Conservation (phyloP, 768 basidiomycete species). For the Cantharellus cinnabarinus region DNA sequence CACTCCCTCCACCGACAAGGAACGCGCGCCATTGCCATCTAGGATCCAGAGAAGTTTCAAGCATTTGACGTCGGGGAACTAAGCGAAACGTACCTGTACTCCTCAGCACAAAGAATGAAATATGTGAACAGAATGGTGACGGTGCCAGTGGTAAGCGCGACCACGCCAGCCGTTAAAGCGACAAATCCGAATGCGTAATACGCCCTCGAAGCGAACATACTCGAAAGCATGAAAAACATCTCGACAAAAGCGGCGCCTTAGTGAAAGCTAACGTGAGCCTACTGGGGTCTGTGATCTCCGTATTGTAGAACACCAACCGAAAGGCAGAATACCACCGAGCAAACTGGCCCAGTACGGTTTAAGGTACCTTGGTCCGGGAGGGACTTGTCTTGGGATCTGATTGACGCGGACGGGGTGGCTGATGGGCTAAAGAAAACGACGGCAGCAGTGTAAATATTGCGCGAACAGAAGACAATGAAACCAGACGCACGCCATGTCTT, state of each 20-base stretch:
- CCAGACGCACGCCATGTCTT: constrained; percentile 53
- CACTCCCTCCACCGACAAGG: constrained; percentile 76
- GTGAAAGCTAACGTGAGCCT: constrained; percentile 3
- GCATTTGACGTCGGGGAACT: not conserved
- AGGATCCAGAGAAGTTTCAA: not conserved
- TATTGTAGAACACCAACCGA: constrained; percentile 29
- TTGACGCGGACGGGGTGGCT: constrained; percentile 77
- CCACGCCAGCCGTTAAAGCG: constrained; percentile 65
- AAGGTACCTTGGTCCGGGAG: constrained; percentile 68
- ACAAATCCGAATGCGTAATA: constrained; percentile 97
- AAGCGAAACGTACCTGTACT: constrained; percentile 42
- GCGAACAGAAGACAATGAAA: not conserved
- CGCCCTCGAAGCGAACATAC: constrained; percentile 74
- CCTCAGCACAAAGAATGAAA: constrained; percentile 83
- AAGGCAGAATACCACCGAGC: constrained; percentile 82
- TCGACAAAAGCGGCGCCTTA: constrained; percentile 88
- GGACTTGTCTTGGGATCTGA: constrained; percentile 90
- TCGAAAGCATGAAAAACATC: constrained; percentile 78
- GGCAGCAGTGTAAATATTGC: not conserved
- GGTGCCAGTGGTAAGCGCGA: constrained; percentile 73
- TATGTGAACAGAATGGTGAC: constrained; percentile 78
- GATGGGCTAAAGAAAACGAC: constrained; percentile 30
- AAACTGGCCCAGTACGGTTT: constrained; percentile 35
- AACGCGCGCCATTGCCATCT: constrained; percentile 98
- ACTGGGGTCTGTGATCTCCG: not conserved